phyloP scores from a whole-genome alignment of 2,329 filamentous ascomycete species.

The Cryoendolithus antarcticus region DNA sequence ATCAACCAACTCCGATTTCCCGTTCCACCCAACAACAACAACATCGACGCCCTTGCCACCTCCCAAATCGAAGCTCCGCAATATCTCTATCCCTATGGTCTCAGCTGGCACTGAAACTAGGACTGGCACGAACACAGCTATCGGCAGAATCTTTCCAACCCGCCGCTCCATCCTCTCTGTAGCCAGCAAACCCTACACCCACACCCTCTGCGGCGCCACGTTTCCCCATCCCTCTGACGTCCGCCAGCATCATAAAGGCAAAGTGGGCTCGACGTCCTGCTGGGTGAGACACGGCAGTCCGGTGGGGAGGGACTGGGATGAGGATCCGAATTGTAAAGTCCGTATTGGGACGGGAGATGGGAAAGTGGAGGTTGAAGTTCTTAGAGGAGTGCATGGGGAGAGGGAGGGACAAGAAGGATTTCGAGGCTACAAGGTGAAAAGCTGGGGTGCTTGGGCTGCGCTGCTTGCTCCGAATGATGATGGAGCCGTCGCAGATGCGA shows the following conservation, averaged over 20 bases:
- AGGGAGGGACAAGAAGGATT: neutral
- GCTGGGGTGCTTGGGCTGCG: no score
- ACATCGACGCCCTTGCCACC: neutral
- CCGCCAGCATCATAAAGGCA: conserved; percentile 12
- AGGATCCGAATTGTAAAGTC: conserved; percentile 12
- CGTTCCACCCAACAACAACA: neutral
- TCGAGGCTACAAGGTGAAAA: no score
- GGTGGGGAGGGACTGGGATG: conserved; percentile 8
- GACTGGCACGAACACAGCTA: no score
- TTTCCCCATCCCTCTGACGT: conserved; percentile 16
- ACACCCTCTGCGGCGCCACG: conserved; percentile 11
- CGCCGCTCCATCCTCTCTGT: conserved; percentile 14
- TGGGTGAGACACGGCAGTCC: conserved; percentile 4
- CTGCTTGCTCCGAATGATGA: neutral
- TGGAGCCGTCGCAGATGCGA: neutral
- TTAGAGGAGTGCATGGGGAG: neutral
- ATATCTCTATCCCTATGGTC: no score
- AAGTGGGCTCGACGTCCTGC: conserved; percentile 5
- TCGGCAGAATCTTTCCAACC: conserved; percentile 12
- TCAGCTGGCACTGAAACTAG: no score
- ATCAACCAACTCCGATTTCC: no score
- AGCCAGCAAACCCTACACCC: conserved; percentile 13
- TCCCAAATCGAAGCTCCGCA: conserved; percentile 2
- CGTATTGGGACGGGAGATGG: conserved; percentile 8
- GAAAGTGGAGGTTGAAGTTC: neutral